phyloP scores from a whole-genome alignment of 2,329 filamentous ascomycete species.

The Exophiala mesophila region DNA sequence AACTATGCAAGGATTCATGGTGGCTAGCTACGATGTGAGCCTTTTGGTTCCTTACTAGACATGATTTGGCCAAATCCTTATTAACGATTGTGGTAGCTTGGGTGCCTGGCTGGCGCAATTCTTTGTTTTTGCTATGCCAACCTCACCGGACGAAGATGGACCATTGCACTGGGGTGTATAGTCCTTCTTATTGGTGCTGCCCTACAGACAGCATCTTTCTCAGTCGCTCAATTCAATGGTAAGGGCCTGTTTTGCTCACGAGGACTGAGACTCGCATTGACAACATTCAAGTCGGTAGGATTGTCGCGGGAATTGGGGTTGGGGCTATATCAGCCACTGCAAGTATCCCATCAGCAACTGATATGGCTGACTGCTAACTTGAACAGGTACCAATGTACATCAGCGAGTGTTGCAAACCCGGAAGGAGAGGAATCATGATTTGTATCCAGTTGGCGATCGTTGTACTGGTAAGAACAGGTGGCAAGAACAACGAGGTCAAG shows the following conservation, averaged over 20 bases:
- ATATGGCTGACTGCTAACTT: neutral
- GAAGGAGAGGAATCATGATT: constrained; percentile 2
- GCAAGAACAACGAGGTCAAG: too few relatives aligned
- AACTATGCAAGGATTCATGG: constrained; percentile 26
- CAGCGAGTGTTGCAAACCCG: neutral
- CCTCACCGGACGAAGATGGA: constrained; percentile 12
- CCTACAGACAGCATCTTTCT: constrained; percentile 22
- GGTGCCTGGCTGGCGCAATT: constrained; percentile 22
- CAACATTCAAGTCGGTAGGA: constrained; percentile 5
- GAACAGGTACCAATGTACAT: constrained; percentile 4
- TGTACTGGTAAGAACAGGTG: neutral
- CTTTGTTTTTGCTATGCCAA: constrained; percentile 21
- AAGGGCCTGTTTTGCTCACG: neutral
- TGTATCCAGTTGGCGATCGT: constrained; percentile 3
- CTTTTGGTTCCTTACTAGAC: neutral
- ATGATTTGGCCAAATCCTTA: too few relatives aligned
- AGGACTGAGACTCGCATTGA: neutral
- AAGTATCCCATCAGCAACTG: neutral
- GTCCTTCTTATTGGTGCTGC: constrained; percentile 22
- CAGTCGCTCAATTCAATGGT: constrained; percentile 9
- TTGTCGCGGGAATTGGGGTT: constrained; percentile 4
- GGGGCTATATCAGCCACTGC: constrained; percentile 5
- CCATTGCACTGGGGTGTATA: constrained; percentile 20
- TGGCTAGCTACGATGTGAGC: constrained; percentile 22
- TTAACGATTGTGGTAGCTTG: constrained; percentile 19